Evolutionary conservation across 257 asterid genomes (phyloP), one percentile per base, ranked within the genome.

Genomic region (Solanum clarkiae): DNA sequence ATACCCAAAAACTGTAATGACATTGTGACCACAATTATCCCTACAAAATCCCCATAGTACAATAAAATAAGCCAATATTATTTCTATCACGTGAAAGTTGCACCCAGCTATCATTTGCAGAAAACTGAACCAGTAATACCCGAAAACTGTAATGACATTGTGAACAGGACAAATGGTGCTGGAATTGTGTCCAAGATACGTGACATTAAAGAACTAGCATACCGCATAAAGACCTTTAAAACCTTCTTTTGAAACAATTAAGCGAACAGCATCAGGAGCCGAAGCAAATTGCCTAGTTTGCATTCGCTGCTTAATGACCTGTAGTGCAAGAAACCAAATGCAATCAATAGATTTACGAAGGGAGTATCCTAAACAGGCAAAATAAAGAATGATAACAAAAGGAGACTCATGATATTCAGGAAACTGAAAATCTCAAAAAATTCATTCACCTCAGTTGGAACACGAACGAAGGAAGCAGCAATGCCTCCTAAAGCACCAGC

Each of bases 231-330:
- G 95, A 86, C 99, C 99, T 92, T 85, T 94, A 86, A 94, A 92
- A 40, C 99, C 97, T 91, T 96, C 98, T 83, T 90, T 94, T 72
- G 98, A 83, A 89, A 92, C 95, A 86, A 96, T 92, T 71, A 94
- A 90, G 69, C 94, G 92, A 74, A 96, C 97, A 77, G 99, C 98
- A 90, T 90, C 92, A 83, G 98, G 97, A 49, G 98, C 97, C 80
- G 99, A 95, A 84, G 91, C 89, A 92, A 96, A 96, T 90, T 96
- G 99, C 82, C 95, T 91, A 40, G 98, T 96, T 87, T 96, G 99
- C 98, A 96, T 90, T 81, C 99, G 93, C 88, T 94, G 98, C 94
- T 96, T 96, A 88, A 96, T 95, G 88, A 96, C 99, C 99, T 96
- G 92, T 83, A 89, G 84, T 83, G 85, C 87, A 89, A 82, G 79